A percentile compares a stretch with the other conserved stretches of the same genome.
phyloP scores from a whole-genome alignment of 75 land plant genomes.

The Ceratopteris richardii region DNA sequence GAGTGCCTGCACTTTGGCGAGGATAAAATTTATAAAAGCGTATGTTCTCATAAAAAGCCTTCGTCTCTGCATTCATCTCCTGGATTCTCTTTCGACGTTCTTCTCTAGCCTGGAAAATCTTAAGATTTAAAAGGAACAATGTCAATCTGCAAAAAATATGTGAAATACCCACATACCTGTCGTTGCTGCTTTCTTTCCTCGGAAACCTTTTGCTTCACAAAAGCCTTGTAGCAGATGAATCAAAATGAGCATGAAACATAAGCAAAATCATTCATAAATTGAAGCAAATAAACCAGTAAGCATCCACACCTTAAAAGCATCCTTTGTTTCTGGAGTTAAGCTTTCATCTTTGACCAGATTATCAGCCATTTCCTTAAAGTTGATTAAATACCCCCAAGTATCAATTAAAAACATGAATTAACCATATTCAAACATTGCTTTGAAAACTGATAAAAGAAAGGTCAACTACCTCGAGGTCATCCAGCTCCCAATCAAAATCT shows the following conservation, averaged over 20 bases:
- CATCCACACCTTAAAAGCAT: slow-evolving; percentile 62
- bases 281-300: neutral
- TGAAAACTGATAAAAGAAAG: no score
- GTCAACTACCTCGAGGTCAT: slow-evolving; percentile 66
- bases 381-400: neutral
- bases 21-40: slow-evolving; percentile 94
- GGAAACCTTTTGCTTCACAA: slow-evolving; percentile 49
- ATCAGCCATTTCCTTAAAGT: slow-evolving; percentile 63
- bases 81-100: slow-evolving; percentile 78
- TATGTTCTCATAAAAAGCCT: slow-evolving; percentile 62
- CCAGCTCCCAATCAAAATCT: slow-evolving; percentile 90
- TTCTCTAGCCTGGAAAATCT: slow-evolving; percentile 45
- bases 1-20: slow-evolving; percentile 49
- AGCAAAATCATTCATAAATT: neutral
- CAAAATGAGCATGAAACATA: slow-evolving; percentile 1
- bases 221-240: slow-evolving; percentile 32
- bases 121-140: neutral
- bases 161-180: slow-evolving; percentile 37
- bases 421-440: no score
- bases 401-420: neutral
- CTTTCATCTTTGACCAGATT: slow-evolving; percentile 53
- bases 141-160: neutral
- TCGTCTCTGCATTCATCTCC: slow-evolving; percentile 76
- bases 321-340: slow-evolving; percentile 57
- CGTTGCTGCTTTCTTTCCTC: slow-evolving; percentile 56